Base-by-base conservation (phyloP, 2,329 filamentous ascomycete genomes). In the Leptosphaerulina australis region DNA sequence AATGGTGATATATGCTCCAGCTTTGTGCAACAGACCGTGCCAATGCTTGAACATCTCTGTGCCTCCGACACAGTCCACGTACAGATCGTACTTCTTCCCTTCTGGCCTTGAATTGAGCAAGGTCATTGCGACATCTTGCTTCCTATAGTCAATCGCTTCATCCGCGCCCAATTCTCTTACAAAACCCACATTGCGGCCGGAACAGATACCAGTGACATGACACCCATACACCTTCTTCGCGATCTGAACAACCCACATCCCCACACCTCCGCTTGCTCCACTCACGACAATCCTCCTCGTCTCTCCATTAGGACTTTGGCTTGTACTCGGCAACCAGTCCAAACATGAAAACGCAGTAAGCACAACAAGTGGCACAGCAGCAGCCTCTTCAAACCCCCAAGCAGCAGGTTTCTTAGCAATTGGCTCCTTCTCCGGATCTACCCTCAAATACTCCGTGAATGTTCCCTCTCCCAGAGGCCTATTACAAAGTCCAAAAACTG, bases 41-140 rank as follows among this genome's bases (percentile, higher is more conserved):
- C 63, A 66, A 24, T 61, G 51, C 7, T 58, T 48, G 58, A 77
- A 83, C 15, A 83, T 66, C 2, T 76, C 62, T 35, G 81, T 77
- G 17, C 73, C 73, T 10, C 81, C 81, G 4, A 78, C 72, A 34
- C 76, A 78, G 57, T 83, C 81, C 34, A 82, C 72, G 41, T 83
- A 75, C 33, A 76, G 59, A 59, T 81, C 72, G 17, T 60, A 68
- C 37, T 68, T 63, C 34, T 77, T 74, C 0, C 69, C 59, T 2
- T 38, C 33, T 52, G n/a, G 55, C 24, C 17, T 54, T 26, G 73
- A 55, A 0, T 62, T 54, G 1, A 75, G 55, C 1, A 83, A 59
- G 1, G 57, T 53, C 14, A 56, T 37, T 4, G 70, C 55, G 0
- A 64, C 53, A 49, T 77, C 68, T 5, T 68, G 60, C 4, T 60